A percentile compares a stretch with the other conserved stretches of the same genome.
Conservation (phyloP, 225 moss, liverwort and hornwort genomes). For the Pseudisothecium myosuroides region DNA sequence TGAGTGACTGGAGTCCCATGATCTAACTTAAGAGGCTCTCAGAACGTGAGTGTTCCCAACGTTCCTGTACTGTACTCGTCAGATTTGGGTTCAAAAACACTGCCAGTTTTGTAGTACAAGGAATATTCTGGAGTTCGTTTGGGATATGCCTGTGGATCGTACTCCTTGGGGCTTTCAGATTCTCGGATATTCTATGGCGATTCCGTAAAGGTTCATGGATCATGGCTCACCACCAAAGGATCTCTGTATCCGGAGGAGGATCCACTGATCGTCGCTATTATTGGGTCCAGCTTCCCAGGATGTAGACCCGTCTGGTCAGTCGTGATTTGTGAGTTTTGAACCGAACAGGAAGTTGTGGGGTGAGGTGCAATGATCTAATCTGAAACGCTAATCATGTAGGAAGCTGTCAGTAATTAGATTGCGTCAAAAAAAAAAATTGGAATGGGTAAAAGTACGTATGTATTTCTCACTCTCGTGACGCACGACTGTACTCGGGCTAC, state of each 20-base stretch:
- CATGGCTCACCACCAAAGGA: background rate
- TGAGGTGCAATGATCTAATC: background rate
- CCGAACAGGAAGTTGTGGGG: background rate
- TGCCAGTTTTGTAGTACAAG: background rate
- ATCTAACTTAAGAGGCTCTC: background rate
- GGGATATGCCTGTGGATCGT: background rate
- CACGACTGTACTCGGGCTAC: background rate
- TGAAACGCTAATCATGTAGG: too few relatives aligned
- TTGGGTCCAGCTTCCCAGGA: background rate
- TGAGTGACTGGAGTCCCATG: background rate
- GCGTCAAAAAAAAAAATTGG: background rate
- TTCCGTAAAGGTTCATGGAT: background rate
- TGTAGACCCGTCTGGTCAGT: background rate
- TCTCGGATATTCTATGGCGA: background rate
- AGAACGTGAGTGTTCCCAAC: background rate
- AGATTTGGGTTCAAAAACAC: background rate
- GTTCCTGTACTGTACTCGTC: background rate
- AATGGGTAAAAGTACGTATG: too few relatives aligned
- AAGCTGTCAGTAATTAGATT: background rate
- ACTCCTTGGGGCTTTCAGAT: background rate
- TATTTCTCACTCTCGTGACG: background rate
- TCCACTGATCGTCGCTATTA: background rate
- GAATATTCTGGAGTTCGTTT: background rate
- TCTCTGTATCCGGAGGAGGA: background rate
- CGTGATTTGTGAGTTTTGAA: background rate